Conservation (phyloP, 108 stramenopile genomes). For the Fragilaria radians region DNA sequence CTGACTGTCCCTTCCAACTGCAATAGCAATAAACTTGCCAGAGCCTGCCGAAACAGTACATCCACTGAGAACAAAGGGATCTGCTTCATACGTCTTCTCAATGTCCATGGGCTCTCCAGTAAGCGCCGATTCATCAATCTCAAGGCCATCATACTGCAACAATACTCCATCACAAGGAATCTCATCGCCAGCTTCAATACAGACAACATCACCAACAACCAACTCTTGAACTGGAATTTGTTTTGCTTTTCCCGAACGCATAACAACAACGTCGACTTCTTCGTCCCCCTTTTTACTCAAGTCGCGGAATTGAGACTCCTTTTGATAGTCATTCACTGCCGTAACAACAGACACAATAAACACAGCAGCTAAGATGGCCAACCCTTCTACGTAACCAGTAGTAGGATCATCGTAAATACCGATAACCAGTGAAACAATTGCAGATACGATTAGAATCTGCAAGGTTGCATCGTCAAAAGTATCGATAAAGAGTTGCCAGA, state of each 20-base stretch:
- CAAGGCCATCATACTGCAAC: conserved; percentile 55
- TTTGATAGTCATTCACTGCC: conserved; percentile 86
- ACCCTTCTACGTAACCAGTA: conserved; percentile 88
- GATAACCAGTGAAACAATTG: conserved; percentile 84
- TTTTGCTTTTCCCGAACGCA: conserved; percentile 32
- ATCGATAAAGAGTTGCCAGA: conserved; percentile 88
- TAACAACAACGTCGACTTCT: conserved; percentile 45
- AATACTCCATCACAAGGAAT: conserved; percentile 90
- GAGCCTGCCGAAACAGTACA: conserved; percentile 56
- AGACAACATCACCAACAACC: conserved; percentile 81
- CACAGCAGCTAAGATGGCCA: conserved; percentile 82
- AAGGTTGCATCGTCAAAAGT: conserved; percentile 95
- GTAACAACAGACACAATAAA: conserved; percentile 86
- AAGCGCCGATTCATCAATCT: conserved; percentile 84
- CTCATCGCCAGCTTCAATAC: conserved; percentile 66
- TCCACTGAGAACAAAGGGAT: conserved; percentile 67
- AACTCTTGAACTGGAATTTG: conserved; percentile 42
- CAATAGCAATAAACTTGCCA: conserved; percentile 56
- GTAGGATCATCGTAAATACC: conserved; percentile 92
- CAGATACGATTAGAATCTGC: conserved; percentile 91
- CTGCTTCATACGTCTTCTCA: conserved; percentile 47
- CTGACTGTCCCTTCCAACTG: conserved; percentile 68
- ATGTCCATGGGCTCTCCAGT: conserved; percentile 89
- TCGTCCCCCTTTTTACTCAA: conserved; percentile 75
- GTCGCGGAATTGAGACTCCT: conserved; percentile 86